Conservation (phyloP, 1,284 basidiomycete genomes). For the Garcileccinum viscosum region DNA sequence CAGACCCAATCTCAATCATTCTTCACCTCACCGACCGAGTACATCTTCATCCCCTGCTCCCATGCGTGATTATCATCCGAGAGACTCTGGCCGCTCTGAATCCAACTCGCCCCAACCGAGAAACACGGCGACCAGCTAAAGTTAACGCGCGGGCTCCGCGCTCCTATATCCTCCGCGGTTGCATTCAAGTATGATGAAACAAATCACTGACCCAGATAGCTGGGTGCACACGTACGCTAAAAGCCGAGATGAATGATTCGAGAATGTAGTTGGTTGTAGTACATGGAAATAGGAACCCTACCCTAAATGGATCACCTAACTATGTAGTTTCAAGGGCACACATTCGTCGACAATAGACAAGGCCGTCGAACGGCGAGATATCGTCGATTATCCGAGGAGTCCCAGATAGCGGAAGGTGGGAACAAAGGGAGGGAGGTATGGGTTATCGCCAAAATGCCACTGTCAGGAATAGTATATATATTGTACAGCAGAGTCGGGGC, state of each 20-base stretch:
- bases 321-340: background rate
- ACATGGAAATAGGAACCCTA: constrained; percentile 5
- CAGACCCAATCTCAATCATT: background rate
- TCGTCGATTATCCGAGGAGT: constrained; percentile 20
- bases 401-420: constrained; percentile 18
- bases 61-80: background rate
- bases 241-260: background rate
- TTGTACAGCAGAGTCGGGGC: background rate
- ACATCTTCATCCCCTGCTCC: background rate
- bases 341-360: background rate
- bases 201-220: background rate
- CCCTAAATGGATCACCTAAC: constrained; percentile 3
- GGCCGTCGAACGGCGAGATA: constrained; percentile 6
- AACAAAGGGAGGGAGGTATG: background rate
- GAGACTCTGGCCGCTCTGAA: background rate
- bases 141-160: constrained; percentile 2
- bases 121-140: background rate
- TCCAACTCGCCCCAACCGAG: background rate
- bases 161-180: background rate
- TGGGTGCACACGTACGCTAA: background rate
- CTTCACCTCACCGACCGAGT: background rate
- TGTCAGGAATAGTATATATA: background rate
- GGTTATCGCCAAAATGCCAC: background rate
- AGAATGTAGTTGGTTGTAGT: background rate
- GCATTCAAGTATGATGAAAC: background rate